A percentile compares a stretch with the other conserved stretches of the same genome.
phyloP scores from a whole-genome alignment of 805 yeast genomes.

The Teunomyces aglyptinius region DNA sequence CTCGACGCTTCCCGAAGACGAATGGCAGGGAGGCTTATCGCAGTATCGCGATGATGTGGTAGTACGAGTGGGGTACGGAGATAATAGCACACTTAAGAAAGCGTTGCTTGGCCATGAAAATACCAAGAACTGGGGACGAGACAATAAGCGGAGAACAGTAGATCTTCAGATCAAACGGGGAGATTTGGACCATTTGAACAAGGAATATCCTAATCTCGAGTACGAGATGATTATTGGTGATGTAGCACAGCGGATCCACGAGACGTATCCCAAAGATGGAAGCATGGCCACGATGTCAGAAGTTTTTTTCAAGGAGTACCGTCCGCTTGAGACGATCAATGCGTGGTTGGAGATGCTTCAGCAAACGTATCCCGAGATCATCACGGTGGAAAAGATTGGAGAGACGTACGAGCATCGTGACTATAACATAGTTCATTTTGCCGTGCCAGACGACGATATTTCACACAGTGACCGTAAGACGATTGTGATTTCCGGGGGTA shows the following conservation, averaged over 20 bases:
- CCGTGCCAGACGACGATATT: slow-evolving; percentile 42
- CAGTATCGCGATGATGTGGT: slow-evolving; percentile 46
- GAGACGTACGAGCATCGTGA: slow-evolving; percentile 72
- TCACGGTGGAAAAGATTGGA: slow-evolving; percentile 69
- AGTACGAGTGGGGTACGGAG: slow-evolving; percentile 38
- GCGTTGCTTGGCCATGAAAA: slow-evolving; percentile 15
- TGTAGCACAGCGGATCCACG: slow-evolving; percentile 54
- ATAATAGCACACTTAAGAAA: slow-evolving; percentile 14
- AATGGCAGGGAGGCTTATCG: slow-evolving; percentile 39
- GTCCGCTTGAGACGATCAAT: slow-evolving; percentile 66
- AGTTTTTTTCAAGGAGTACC: slow-evolving; percentile 66
- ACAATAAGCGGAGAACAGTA: slow-evolving; percentile 38
- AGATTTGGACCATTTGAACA: slow-evolving; percentile 20
- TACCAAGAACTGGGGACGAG: slow-evolving; percentile 48
- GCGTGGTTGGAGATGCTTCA: slow-evolving; percentile 66
- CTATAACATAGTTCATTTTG: slow-evolving; percentile 63
- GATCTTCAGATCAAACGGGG: slow-evolving; percentile 40
- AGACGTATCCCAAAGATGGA: slow-evolving; percentile 46
- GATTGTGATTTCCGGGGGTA: slow-evolving; percentile 76
- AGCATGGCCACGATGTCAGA: slow-evolving; percentile 31
- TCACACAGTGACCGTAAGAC: slow-evolving; percentile 48
- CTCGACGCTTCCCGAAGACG: slow-evolving; percentile 20
- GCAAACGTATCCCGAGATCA: slow-evolving; percentile 60
- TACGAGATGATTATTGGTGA: slow-evolving; percentile 52
- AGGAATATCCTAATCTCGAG: slow-evolving; percentile 20